Base-by-base conservation (phyloP, 2,329 filamentous ascomycete genomes). In the Aspergillus fijiensis region DNA sequence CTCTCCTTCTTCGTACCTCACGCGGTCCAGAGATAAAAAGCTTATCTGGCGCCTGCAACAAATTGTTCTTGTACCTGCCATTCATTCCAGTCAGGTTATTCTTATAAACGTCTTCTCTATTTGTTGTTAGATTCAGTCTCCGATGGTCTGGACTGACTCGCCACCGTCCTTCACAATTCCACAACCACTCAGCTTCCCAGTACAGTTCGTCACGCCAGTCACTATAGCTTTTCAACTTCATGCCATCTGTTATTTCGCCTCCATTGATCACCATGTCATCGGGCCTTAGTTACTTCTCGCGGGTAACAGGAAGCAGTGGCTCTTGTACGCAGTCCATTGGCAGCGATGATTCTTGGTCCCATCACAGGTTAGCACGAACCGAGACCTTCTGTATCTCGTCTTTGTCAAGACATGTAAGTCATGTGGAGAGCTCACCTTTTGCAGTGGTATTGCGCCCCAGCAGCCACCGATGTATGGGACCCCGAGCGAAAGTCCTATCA, bases 321-420 rank as follows among this genome's bases (percentile, higher is more conserved):
- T 69, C 70, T 55, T 68, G 68, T 56, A 70, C 69, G 55, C 66
- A 69, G 53, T 69, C 74, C 21, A 60, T 69, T 53, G 69, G 67
- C 62, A 65, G 68, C 59, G 70, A 70, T 62, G 72, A 76, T 59
- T 63, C 68, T 47, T 70, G 71, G 64, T 70, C 70, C 69, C 71
- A 69, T 62, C 67, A 70, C 59, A 76, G 74, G 74, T 76, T 57
- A 74, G 73, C 71, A 68, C 55, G 59, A 63, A 62, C 51, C 61
- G 51, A 62, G 55, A 64, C 57, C 49, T 57, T 49, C 42, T 42
- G 21, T 45, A 55, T 23, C 31, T 25, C 49, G 45, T 23, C 12
- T 49, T 35, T 23, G 23, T 45, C 48, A n/a, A 39, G 48, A 29
- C 54, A 21, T 21, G n/a, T 23, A 49, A 19, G 19, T 35, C 35